Evolutionary conservation across 78 protist genomes (phyloP).

Genomic region (Polysphondylium violaceum): DNA sequence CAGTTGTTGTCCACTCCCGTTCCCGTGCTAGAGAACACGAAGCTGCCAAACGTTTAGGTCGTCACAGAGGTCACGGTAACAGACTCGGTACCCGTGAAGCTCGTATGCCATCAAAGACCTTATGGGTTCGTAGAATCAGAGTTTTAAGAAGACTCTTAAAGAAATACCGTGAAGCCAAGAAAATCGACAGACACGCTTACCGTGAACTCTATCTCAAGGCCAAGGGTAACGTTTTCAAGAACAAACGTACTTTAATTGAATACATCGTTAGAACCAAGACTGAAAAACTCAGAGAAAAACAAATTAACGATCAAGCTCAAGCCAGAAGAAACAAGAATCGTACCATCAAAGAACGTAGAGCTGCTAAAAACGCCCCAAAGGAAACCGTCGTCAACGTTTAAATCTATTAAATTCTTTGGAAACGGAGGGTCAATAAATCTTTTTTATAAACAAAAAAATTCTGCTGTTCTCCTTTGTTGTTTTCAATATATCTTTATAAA

Average conservation of each 20-base stretch:
- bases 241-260: constrained; percentile 98
- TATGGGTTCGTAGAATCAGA: constrained; percentile 99
- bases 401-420: no score
- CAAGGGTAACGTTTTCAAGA: constrained; percentile 99
- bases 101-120: constrained; percentile 96
- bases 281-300: constrained; percentile 90
- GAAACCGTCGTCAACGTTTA: constrained; percentile 1
- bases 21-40: constrained; percentile 86
- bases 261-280: constrained; percentile 96
- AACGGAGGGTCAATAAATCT: no score
- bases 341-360: constrained; percentile 83
- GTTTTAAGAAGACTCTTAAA: constrained; percentile 98
- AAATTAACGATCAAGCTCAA: constrained; percentile 95
- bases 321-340: constrained; percentile 93
- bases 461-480: no score
- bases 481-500: no score
- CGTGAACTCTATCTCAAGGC: constrained; percentile 96
- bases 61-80: constrained; percentile 98
- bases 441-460: no score
- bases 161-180: constrained; percentile 97
- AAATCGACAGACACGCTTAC: constrained; percentile 98
- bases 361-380: constrained; percentile 45
- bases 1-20: constrained; percentile 94
- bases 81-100: constrained; percentile 99
- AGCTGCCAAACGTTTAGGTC: constrained; percentile 95